A percentile compares a stretch with the other conserved stretches of the same genome.
These are phyloP conservation scores for Serendipita sp. DNA, from an alignment of 768 basidiomycete genomes.

Conservation along the genomic window DNA sequence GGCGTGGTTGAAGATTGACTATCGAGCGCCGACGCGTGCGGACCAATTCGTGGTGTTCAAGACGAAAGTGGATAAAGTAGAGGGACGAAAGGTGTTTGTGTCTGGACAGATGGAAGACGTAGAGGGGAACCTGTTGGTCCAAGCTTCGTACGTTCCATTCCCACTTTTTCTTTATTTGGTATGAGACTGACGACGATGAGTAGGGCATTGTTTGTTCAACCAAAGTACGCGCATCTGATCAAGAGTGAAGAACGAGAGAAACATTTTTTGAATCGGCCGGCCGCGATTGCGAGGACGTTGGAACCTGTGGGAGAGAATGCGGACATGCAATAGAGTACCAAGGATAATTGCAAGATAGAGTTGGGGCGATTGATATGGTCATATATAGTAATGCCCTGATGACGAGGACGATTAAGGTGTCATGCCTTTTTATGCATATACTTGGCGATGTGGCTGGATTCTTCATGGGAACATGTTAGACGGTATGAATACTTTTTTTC, in stretches of 20 bases:
- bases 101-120: slow-evolving; percentile 58
- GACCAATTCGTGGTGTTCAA: slow-evolving; percentile 82
- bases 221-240: slow-evolving; percentile 67
- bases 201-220: slow-evolving; percentile 77
- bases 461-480: no score
- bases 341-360: background rate
- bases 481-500: no score
- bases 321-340: background rate
- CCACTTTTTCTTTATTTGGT: background rate
- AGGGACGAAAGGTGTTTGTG: slow-evolving; percentile 67
- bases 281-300: background rate
- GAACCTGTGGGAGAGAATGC: background rate
- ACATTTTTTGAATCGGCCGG: background rate
- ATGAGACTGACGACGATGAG: background rate
- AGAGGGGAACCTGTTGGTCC: slow-evolving; percentile 55
- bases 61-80: slow-evolving; percentile 42
- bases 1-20: slow-evolving; percentile 64
- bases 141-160: slow-evolving; percentile 18
- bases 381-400: background rate
- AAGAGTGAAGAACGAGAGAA: slow-evolving; percentile 41
- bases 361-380: no score
- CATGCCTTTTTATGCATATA: no score
- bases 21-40: slow-evolving; percentile 74
- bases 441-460: no score
- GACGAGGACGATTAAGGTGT: background rate